phyloP scores from a whole-genome alignment of 2,329 filamentous ascomycete genomes.

The Uncinocarpus reesii region DNA sequence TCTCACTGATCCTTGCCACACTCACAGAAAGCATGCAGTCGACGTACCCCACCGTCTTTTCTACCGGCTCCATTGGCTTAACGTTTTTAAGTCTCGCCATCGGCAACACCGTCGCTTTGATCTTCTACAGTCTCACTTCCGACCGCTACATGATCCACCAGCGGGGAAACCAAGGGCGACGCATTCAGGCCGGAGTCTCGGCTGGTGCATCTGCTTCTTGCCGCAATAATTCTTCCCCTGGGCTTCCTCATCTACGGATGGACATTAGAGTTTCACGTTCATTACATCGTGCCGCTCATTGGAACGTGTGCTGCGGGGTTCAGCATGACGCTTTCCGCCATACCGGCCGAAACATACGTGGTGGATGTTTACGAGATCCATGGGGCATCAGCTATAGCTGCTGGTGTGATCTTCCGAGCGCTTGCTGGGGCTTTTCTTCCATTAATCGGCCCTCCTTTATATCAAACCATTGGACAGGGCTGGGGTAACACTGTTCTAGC shows the following conservation, averaged over 20 bases:
- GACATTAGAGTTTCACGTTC: conserved; percentile 42
- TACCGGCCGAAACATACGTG: conserved; percentile 41
- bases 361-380: conserved; percentile 45
- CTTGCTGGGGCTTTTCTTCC: conserved; percentile 43
- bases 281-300: conserved; percentile 47
- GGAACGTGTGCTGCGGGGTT: conserved; percentile 15
- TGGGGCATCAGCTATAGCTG: conserved; percentile 40
- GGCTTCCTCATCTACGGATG: conserved; percentile 53
- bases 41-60: not conserved
- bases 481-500: conserved; percentile 36
- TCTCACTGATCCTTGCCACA: not conserved
- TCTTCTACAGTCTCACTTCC: conserved; percentile 46
- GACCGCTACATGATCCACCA: conserved; percentile 44
- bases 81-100: not conserved
- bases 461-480: conserved; percentile 26
- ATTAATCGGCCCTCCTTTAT: conserved; percentile 38
- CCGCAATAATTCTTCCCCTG: too few species aligned
- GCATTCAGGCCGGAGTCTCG: too few species aligned
- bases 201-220: too few species aligned
- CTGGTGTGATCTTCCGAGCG: conserved; percentile 37
- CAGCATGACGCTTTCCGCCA: conserved; percentile 9
- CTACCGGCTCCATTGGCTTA: not conserved
- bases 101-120: not conserved
- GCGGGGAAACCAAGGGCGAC: too few species aligned
- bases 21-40: not conserved